These are phyloP conservation scores for Xylaria digitata DNA, from an alignment of 2,329 filamentous ascomycete species.

Conservation along the genomic window DNA sequence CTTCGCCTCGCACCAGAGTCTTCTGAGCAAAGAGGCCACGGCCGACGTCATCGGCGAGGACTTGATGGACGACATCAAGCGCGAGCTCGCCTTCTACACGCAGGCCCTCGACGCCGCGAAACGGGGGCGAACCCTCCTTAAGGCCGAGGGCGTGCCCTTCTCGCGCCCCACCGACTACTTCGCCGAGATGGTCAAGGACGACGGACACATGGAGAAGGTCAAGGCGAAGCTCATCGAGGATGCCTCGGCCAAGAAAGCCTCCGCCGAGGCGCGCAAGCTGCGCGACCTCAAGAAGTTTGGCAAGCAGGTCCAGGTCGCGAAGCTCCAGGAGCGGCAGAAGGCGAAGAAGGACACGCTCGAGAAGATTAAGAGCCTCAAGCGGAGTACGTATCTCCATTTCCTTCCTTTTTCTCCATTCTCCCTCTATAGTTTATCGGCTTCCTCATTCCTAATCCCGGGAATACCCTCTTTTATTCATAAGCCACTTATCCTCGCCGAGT, in stretches of 20 bases:
- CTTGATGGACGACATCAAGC: conserved; percentile 89
- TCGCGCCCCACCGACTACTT: conserved; percentile 94
- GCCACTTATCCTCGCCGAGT: not conserved
- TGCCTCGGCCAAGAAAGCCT: conserved; percentile 90
- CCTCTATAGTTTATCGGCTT: not conserved
- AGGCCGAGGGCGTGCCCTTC: conserved; percentile 86
- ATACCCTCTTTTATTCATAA: not conserved
- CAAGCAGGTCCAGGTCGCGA: conserved; percentile 96
- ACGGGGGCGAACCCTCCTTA: conserved; percentile 77
- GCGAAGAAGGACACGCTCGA: conserved; percentile 92
- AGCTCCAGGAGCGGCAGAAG: conserved; percentile 93
- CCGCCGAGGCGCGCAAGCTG: conserved; percentile 89
- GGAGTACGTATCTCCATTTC: conserved; percentile 74
- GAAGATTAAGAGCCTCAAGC: conserved; percentile 94
- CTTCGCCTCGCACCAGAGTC: conserved; percentile 85
- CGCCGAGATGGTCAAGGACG: conserved; percentile 98
- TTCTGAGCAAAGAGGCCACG: conserved; percentile 71
- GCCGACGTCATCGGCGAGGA: conserved; percentile 76
- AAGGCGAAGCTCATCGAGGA: conserved; percentile 93
- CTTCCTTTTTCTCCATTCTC: not conserved
- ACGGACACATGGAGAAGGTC: conserved; percentile 98
- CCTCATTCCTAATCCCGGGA: not conserved
- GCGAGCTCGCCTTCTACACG: conserved; percentile 92
- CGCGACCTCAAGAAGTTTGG: conserved; percentile 98
- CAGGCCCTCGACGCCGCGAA: conserved; percentile 85